Conservation (phyloP, 148 eudicot species). For the Vaccinium vitisidaea region DNA sequence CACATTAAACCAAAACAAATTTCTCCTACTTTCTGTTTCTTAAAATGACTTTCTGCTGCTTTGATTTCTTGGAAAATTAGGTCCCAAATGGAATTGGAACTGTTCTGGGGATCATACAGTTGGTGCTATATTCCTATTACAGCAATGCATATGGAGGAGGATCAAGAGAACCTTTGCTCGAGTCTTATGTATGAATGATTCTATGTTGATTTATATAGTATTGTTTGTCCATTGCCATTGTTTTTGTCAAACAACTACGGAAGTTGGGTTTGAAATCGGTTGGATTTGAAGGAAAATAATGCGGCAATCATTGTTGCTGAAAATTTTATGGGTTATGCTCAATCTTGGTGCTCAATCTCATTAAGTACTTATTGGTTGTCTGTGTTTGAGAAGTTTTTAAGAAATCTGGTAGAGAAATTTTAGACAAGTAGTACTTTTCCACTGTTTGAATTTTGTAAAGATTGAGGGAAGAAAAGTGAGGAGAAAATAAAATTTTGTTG, state of each 20-base stretch:
- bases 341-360: background rate
- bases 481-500: too few species aligned
- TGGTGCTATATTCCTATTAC: constrained; percentile 41
- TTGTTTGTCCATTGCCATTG: constrained; percentile 14
- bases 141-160: constrained; percentile 20
- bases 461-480: too few species aligned
- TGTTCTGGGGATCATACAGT: constrained; percentile 34
- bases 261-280: constrained; percentile 5
- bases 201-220: background rate
- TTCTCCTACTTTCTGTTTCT: background rate
- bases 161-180: constrained; percentile 38
- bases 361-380: background rate
- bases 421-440: background rate
- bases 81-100: constrained; percentile 55
- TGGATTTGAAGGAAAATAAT: background rate
- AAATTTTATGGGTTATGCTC: background rate
- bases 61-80: constrained; percentile 22
- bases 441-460: too few species aligned
- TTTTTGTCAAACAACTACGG: background rate
- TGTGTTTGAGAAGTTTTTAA: background rate
- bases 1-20: background rate
- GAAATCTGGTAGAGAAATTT: background rate
- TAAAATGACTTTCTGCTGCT: background rate
- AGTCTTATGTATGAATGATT: constrained; percentile 15
- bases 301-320: background rate